Conservation (phyloP, 176 grass and related monocot genomes). For the Pontederia crassipes region DNA sequence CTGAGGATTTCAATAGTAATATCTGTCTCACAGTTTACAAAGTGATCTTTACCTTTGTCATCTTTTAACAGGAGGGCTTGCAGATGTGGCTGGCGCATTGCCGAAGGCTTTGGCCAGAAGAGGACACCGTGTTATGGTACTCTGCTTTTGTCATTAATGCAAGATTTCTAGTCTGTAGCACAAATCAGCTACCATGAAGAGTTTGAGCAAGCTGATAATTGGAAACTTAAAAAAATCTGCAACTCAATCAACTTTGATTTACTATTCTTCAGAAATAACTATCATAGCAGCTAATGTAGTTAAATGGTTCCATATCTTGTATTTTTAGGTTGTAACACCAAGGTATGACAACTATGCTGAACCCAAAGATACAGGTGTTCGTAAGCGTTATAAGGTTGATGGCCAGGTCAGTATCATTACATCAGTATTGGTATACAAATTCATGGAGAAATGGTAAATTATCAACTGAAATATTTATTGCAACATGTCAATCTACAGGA, state of each 20-base stretch:
- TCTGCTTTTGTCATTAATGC: neutral
- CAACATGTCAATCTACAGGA: constrained; percentile 34
- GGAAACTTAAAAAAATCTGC: no score
- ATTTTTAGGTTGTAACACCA: constrained; percentile 64
- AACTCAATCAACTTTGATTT: neutral
- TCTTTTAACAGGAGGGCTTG: constrained; percentile 64
- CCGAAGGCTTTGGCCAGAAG: constrained; percentile 94
- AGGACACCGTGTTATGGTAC: constrained; percentile 95
- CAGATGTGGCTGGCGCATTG: constrained; percentile 85
- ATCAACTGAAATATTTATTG: neutral
- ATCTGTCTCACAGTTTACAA: no score
- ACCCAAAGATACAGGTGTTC: constrained; percentile 51
- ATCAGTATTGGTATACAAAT: neutral
- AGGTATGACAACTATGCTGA: constrained; percentile 76
- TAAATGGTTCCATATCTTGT: neutral
- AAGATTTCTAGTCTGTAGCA: constrained; percentile 8
- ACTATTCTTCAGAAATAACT: neutral
- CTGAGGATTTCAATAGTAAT: no score
- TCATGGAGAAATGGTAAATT: neutral
- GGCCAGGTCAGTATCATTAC: constrained; percentile 44
- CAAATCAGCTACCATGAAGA: neutral
- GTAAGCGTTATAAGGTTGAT: constrained; percentile 51
- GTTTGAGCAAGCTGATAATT: neutral
- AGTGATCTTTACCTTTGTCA: constrained; percentile 17
- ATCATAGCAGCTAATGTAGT: no score